Percentiles rank a stretch among this genome's conserved stretches.
These are phyloP conservation scores for Jaltomata sinuosa DNA, from an alignment of 257 asterid genomes.

Conservation along the genomic window DNA sequence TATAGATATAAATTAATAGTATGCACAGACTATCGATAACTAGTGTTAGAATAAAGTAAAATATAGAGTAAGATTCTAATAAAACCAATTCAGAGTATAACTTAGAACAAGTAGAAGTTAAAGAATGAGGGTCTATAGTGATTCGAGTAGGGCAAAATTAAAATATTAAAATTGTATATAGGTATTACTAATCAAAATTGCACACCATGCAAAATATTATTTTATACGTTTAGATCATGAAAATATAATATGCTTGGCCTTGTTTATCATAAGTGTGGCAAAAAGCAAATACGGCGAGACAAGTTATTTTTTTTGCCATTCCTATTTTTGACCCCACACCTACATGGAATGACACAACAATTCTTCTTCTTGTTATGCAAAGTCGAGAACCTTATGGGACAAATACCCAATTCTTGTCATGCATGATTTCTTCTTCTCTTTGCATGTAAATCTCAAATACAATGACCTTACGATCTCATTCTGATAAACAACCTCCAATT, in stretches of 20 bases:
- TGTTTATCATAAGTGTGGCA: not conserved
- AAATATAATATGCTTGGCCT: not conserved
- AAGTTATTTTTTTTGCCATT: not conserved
- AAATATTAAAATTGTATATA: no score
- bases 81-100: not conserved
- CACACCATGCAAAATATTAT: not conserved
- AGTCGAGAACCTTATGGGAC: not conserved
- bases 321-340: not conserved
- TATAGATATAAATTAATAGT: no score
- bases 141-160: no score
- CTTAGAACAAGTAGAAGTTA: not conserved
- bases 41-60: no score
- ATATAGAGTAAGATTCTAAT: not conserved
- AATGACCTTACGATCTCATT: not conserved
- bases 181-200: not conserved
- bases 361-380: not conserved
- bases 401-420: not conserved
- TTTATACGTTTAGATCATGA: not conserved
- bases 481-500: not conserved
- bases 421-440: not conserved
- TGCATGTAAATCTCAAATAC: not conserved
- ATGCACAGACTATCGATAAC: no score
- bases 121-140: not conserved
- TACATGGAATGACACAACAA: not conserved
- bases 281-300: not conserved